Evolutionary conservation across 805 yeast species (phyloP), one percentile per base, ranked within the genome.

Genomic region (Metschnikowia lochheadii): DNA sequence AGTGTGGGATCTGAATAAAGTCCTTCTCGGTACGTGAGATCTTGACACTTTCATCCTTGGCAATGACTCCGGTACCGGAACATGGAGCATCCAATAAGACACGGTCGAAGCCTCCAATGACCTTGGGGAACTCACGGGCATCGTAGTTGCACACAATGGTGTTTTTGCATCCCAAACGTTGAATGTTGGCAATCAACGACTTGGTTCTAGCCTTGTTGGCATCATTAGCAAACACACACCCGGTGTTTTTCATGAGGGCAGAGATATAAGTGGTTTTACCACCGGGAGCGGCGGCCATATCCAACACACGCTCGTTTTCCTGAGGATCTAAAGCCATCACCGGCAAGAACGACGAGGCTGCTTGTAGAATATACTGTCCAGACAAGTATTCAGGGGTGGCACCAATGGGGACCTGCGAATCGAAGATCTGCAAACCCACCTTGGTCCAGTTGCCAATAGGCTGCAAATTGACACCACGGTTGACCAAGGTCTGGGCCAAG

Each of bases 271-370:
- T 92, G 18, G 97, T 89, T 67, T 92, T 92, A 72, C 99, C 99
- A 75, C 99, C 99, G 57, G 99, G 99, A 29, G 99, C 97, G 53
- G 99, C 96, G 44, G 99, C 98, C 99, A 94, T 94, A 73, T 94
- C 99, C 56, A 94, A 76, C 38, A 94, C 79, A 64, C 99, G 85
- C 75, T 94, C 99, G 65, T 87, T 84, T 70, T 90, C 97, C 67
- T 90, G 95, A n/a, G 99, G 99, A 55, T 84, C 92, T 60, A 94
- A 75, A 0, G 99, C 99, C 92, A 94, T 89, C 18, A 91, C 97
- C 7, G 99, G 99, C 64, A 94, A 74, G 71, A 92, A 94, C 8
- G 98, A 91, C 5, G 97, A 91, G 20, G 99, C 99, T 40, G 99
- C 99, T 72, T 94, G 99, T 62, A 94, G 75, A 55, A 94, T 94